These are phyloP conservation scores for Thalassiosira mediterranea DNA, from an alignment of 352 stramenopile genomes.

Conservation along the genomic window DNA sequence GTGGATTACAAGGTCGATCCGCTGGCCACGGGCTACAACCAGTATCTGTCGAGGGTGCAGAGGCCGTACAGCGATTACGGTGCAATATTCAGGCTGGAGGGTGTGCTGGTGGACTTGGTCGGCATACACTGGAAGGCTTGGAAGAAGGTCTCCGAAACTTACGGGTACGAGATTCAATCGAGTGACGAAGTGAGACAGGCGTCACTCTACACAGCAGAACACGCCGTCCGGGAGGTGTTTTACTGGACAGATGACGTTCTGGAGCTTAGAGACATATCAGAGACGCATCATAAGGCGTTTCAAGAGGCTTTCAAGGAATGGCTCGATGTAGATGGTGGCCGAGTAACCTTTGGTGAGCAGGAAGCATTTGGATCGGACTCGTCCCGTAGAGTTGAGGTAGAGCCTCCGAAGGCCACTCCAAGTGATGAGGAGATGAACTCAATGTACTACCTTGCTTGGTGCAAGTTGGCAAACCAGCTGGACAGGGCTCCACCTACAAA, in stretches of 20 bases:
- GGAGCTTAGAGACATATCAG: constrained; percentile 48
- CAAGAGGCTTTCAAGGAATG: constrained; percentile 63
- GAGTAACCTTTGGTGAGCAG: constrained; percentile 8
- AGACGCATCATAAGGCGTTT: constrained; percentile 47
- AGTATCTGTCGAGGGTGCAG: constrained; percentile 65
- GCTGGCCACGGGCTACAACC: constrained; percentile 63
- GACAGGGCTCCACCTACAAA: constrained; percentile 48
- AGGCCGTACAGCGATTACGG: constrained; percentile 76
- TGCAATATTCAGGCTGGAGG: constrained; percentile 79
- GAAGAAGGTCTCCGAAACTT: constrained; percentile 63
- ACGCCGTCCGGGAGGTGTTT: constrained; percentile 69
- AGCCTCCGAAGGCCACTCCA: constrained; percentile 9
- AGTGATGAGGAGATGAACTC: constrained; percentile 60
- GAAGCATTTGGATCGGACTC: constrained; percentile 5
- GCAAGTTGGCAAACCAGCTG: constrained; percentile 50
- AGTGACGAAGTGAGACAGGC: constrained; percentile 59
- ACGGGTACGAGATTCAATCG: constrained; percentile 52
- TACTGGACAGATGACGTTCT: constrained; percentile 71
- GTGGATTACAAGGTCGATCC: constrained; percentile 68
- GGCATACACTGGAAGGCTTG: constrained; percentile 69
- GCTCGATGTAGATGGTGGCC: constrained; percentile 42
- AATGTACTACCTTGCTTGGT: constrained; percentile 61
- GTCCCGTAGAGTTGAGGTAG: background rate
- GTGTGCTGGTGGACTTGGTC: constrained; percentile 73
- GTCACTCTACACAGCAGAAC: constrained; percentile 57